Evolutionary conservation across 306 rosid genomes (phyloP), one percentile per base, ranked within the genome.

Genomic region (Sicyos baderoa): DNA sequence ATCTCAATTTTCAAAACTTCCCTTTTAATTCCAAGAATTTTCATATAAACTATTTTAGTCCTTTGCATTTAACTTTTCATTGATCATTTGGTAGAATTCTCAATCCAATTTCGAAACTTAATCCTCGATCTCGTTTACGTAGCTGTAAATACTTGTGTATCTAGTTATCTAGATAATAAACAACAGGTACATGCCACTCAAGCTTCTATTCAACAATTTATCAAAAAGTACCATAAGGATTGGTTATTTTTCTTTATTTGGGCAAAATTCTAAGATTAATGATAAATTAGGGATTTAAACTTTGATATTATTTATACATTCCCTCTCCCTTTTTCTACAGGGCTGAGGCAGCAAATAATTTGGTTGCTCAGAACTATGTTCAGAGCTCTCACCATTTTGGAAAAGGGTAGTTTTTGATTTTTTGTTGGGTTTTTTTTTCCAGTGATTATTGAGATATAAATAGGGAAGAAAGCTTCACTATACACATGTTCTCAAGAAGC

Each of bases 321-420:
- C 9, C 11, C 27, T 40, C 9, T 40, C 52, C 4, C 50, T 62
- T 62, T 63, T 10, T 63, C 1, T 42, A 18, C 69, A 63, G 69
- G 69, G 51, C 10, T 63, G 69, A 63, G 32, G 51, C n/a, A 16
- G 51, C 44, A 40, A 11, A 40, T 37, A 25, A 4, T 62, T 62
- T 62, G 68, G 23, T 18, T 11, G 50, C 13, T 37, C 27, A 37
- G 68, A 27, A 40, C 51, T 63, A 0, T 18, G 69, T 4, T 63
- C 69, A 59, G n/a, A 40, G 51, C 2, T 55, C 16, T 55, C 35
- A 37, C 69, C 69, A 40, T 40, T 63, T n/a, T 10, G 21, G 69
- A 11, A 63, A 63, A 18, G 51, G 69, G 42, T 40, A 63, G 51
- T 18, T 18, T 25, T 63, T 19, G n/a, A 17, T 40, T 17, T 48